Evolutionary conservation across 1,284 basidiomycete genomes (phyloP), one percentile per base, ranked within the genome.

Genomic region (Hemileia vastatrix): DNA sequence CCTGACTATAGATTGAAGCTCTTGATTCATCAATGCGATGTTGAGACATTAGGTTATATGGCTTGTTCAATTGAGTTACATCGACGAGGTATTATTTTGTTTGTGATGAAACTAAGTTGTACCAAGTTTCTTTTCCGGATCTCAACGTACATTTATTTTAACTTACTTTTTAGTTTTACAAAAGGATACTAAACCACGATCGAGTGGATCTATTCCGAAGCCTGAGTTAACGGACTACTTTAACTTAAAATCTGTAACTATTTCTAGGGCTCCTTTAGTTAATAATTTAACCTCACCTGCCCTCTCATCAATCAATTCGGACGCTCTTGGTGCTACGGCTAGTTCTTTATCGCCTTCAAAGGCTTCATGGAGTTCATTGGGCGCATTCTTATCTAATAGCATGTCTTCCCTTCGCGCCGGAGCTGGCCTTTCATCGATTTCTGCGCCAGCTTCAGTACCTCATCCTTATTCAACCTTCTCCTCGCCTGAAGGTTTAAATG

Each of bases 1-100:
- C n/a, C n/a, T n/a, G n/a, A n/a, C n/a, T n/a, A n/a, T n/a, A n/a
- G n/a, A n/a, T n/a, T n/a, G n/a, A n/a, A n/a, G n/a, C n/a, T n/a
- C n/a, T n/a, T n/a, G n/a, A n/a, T n/a, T n/a, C n/a, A n/a, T 61
- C 8, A 43, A 53, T n/a, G 51, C 43, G 59, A 61, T 54, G 24
- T 61, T 15, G 59, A 61, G 53, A 54, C 59, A 19, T 47, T 61
- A 21, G 59, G 59, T 13, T 61, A 61, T 47, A 36, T 61, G 19
- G 59, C 59, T 13, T 61, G 59, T 27, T 51, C 54, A n/a, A 44
- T 61, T 15, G 59, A 61, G 44, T 4, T 61, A 21, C 54, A 54
- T 23, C 43, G 59, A 49, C 52, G 59, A 47, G 59, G 59, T 61
- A 47, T 50, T 9, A 58, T 40, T 32, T 43, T 2, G 31, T 33